Evolutionary conservation across 2,329 filamentous ascomycete genomes (phyloP).

Genomic region (Madurella mycetomatis): DNA sequence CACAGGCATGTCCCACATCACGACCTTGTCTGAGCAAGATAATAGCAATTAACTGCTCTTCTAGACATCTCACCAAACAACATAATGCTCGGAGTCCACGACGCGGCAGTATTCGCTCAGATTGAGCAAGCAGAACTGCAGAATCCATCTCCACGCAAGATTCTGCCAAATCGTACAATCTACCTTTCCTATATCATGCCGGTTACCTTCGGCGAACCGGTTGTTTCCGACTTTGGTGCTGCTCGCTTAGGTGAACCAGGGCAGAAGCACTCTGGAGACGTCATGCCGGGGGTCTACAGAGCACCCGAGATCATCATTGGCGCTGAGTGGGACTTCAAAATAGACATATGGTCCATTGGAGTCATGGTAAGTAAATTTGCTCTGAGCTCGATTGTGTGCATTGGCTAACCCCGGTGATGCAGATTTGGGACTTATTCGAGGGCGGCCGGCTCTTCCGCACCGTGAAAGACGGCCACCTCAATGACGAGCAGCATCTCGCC

Average conservation of each 20-base stretch:
- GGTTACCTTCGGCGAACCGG: not conserved
- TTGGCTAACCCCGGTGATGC: not conserved
- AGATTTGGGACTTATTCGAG: not conserved
- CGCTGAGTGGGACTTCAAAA: not conserved
- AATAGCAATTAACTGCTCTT: too few species aligned
- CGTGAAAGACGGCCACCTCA: too few species aligned
- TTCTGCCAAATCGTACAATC: not conserved
- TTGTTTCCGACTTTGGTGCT: not conserved
- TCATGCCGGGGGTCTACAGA: not conserved
- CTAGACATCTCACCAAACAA: not conserved
- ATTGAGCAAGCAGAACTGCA: not conserved
- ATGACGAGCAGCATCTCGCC: not conserved
- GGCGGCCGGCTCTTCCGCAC: not conserved
- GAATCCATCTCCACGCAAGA: not conserved
- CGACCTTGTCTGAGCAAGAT: too few species aligned
- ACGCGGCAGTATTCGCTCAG: not conserved
- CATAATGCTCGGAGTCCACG: not conserved
- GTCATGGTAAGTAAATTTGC: not conserved
- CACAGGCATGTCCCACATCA: not conserved
- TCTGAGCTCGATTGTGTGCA: not conserved
- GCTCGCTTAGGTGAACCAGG: not conserved
- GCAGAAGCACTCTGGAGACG: not conserved
- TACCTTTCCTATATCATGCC: not conserved
- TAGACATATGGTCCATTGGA: conserved; percentile 1
- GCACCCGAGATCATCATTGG: not conserved